Conservation (phyloP, 805 yeast genomes). For the Wickerhamomyces silvicola region DNA sequence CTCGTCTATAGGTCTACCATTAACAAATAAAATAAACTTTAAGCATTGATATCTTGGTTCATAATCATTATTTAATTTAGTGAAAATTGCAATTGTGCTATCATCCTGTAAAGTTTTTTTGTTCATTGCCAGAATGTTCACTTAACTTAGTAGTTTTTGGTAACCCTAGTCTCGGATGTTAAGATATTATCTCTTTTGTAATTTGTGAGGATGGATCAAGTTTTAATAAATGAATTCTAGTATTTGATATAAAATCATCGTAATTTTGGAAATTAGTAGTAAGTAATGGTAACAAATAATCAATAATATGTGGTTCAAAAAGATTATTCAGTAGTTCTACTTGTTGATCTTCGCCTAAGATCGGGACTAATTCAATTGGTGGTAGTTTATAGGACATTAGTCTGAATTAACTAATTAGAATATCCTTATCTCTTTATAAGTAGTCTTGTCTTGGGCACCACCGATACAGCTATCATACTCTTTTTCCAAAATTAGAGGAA, state of each 20-base stretch:
- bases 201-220: conserved; percentile 11
- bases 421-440: no score
- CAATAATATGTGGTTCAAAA: conserved; percentile 20
- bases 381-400: conserved; percentile 27
- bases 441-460: no score
- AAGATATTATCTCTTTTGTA: conserved; percentile 56
- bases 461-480: no score
- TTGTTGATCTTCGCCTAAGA: conserved; percentile 25
- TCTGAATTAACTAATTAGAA: no score
- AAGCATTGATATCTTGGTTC: conserved; percentile 65
- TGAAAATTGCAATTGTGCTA: conserved; percentile 42
- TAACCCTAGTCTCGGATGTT: conserved; percentile 88
- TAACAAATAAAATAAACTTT: conserved; percentile 82
- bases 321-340: conserved; percentile 34
- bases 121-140: conserved; percentile 65
- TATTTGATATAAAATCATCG: conserved; percentile 11
- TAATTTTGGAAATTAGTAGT: conserved; percentile 5
- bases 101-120: conserved; percentile 52
- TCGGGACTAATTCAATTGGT: conserved; percentile 17
- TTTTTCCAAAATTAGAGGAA: no score
- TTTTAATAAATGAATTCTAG: conserved; percentile 8
- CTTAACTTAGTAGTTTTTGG: conserved; percentile 43
- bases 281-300: conserved; percentile 14
- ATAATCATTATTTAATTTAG: conserved; percentile 50
- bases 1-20: conserved; percentile 63